Percentiles rank a stretch among this genome's conserved stretches.
Conservation (phyloP, 2,329 filamentous ascomycete species). For the Trichothecium roseum region DNA sequence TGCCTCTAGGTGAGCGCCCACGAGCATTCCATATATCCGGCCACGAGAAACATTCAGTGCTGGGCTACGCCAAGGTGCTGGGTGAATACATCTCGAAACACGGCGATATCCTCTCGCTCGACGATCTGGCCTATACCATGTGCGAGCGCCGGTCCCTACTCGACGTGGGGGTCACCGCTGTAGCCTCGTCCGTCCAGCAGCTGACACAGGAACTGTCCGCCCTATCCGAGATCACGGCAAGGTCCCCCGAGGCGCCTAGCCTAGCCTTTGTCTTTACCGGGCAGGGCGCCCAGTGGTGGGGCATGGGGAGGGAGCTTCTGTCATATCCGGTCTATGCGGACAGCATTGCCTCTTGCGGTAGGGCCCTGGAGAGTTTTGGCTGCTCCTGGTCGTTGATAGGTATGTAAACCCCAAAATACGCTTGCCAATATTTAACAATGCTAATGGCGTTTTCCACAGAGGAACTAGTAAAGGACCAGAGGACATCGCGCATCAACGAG, state of each 20-base stretch:
- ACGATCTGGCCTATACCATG: constrained; percentile 18
- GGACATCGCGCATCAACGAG: constrained; percentile 14
- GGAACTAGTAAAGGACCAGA: constrained; percentile 17
- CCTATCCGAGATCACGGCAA: not conserved
- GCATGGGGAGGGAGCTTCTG: constrained; percentile 10
- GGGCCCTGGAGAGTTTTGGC: constrained; percentile 8
- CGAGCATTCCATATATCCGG: too few species aligned
- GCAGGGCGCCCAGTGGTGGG: constrained; percentile 13
- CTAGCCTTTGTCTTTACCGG: constrained; percentile 18
- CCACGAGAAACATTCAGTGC: too few species aligned
- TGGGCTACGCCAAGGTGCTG: too few species aligned
- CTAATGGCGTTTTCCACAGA: too few species aligned
- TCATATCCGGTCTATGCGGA: constrained; percentile 12
- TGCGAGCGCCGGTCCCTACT: constrained; percentile 12
- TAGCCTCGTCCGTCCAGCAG: too few species aligned
- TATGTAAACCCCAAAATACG: too few species aligned
- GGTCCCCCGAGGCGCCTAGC: constrained; percentile 13
- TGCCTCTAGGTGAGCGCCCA: too few species aligned
- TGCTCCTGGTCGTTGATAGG: constrained; percentile 2
- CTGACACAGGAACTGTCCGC: not conserved
- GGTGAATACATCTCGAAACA: too few species aligned
- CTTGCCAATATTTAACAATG: too few species aligned
- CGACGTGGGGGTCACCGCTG: too few species aligned
- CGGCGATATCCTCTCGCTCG: too few species aligned
- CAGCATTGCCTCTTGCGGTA: constrained; percentile 22